Conservation (phyloP, 176 grass and related monocot genomes). For the Bromus sterilis region DNA sequence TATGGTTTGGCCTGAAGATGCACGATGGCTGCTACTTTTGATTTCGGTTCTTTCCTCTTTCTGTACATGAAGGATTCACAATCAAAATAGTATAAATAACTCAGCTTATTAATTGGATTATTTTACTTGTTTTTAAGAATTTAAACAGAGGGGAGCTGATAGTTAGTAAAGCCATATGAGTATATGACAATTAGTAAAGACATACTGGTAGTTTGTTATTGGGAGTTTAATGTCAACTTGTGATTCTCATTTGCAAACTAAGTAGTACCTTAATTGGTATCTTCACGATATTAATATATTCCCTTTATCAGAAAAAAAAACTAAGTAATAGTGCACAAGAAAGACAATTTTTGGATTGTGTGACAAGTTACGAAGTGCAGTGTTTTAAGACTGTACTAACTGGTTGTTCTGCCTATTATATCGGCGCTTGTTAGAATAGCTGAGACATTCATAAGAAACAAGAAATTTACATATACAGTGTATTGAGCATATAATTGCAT, state of each 20-base stretch:
- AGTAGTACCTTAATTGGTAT: too few relatives aligned
- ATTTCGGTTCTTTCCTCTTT: conserved; percentile 41
- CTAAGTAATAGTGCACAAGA: background rate
- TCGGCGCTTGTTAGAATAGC: background rate
- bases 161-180: background rate
- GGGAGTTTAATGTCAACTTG: background rate
- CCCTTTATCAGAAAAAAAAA: too few relatives aligned
- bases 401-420: background rate
- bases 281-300: too few relatives aligned
- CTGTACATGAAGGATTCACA: conserved; percentile 24
- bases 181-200: too few relatives aligned
- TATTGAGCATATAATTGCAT: background rate
- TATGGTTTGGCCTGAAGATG: conserved; percentile 44
- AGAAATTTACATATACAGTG: too few relatives aligned
- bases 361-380: background rate
- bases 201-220: background rate
- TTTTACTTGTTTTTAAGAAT: background rate
- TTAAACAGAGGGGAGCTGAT: background rate
- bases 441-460: background rate
- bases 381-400: too few relatives aligned
- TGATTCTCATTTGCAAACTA: background rate
- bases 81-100: background rate
- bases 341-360: background rate
- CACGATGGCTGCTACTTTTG: conserved; percentile 42
- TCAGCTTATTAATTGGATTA: background rate